phyloP scores from a whole-genome alignment of 495 filamentous ascomycete genomes.

The Talaromyces nanjingensis region DNA sequence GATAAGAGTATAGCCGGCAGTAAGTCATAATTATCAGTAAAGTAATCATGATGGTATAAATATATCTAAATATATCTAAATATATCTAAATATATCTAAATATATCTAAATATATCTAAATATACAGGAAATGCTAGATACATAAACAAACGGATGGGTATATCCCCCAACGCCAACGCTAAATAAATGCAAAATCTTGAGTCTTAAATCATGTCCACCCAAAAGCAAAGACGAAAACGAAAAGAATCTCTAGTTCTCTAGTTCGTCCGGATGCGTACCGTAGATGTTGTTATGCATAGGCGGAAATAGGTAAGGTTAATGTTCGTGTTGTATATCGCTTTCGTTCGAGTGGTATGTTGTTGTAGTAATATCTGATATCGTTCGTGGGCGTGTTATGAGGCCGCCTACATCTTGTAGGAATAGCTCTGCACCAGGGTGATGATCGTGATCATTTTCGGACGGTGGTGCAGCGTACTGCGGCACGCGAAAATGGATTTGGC shows the following conservation, averaged over 20 bases:
- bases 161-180: slow-evolving; percentile 15
- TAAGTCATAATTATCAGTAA: neutral
- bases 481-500: neutral
- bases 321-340: neutral
- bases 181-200: slow-evolving; percentile 10
- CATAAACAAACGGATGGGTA: neutral
- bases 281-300: neutral
- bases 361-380: neutral
- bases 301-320: neutral
- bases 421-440: neutral
- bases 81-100: neutral
- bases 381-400: slow-evolving; percentile 26
- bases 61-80: neutral
- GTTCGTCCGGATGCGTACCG: neutral
- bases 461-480: neutral
- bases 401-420: slow-evolving; percentile 48
- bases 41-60: neutral
- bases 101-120: neutral
- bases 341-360: neutral
- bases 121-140: neutral
- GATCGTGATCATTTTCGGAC: slow-evolving; percentile 1
- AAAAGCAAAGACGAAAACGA: neutral
- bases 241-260: neutral
- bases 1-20: neutral
- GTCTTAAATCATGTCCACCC: neutral